Evolutionary conservation across 225 moss, liverwort and hornwort genomes (phyloP).

Genomic region (Marchantia polymorpha): DNA sequence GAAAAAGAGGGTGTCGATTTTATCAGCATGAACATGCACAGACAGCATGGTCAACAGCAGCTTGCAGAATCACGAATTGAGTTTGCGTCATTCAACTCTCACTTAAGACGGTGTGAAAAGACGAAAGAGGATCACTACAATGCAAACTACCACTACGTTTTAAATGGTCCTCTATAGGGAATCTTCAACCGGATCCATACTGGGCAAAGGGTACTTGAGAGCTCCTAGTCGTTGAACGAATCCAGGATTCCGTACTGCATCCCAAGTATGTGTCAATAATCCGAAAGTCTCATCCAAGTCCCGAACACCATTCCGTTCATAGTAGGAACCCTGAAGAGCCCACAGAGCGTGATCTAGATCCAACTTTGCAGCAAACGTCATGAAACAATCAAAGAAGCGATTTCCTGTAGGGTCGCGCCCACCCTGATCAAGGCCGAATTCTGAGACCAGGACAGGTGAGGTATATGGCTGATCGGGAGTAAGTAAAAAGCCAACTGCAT

Average conservation of each 20-base stretch:
- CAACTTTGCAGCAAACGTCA: conserved; percentile 35
- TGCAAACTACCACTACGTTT: too few species aligned
- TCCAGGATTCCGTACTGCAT: conserved; percentile 39
- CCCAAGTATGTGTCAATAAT: conserved; percentile 45
- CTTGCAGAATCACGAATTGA: too few species aligned
- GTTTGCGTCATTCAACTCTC: too few species aligned
- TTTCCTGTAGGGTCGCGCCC: conserved; percentile 24
- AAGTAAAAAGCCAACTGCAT: conserved; percentile 33
- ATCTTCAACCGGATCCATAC: neutral
- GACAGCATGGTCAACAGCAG: neutral
- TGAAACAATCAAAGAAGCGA: conserved; percentile 50
- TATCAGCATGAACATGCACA: neutral
- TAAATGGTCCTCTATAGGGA: too few species aligned
- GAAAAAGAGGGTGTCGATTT: neutral
- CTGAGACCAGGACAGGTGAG: conserved; percentile 43
- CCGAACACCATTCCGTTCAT: conserved; percentile 34
- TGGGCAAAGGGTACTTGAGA: conserved; percentile 12
- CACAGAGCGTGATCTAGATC: conserved; percentile 58
- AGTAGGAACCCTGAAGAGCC: conserved; percentile 68
- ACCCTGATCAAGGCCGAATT: conserved; percentile 45
- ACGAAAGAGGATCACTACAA: too few species aligned
- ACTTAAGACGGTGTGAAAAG: too few species aligned
- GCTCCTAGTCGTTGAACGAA: conserved; percentile 37
- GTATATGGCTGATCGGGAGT: conserved; percentile 29
- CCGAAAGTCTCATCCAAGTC: conserved; percentile 57